Evolutionary conservation across 768 basidiomycete species (phyloP).

Genomic region (Suillus ampliporus): DNA sequence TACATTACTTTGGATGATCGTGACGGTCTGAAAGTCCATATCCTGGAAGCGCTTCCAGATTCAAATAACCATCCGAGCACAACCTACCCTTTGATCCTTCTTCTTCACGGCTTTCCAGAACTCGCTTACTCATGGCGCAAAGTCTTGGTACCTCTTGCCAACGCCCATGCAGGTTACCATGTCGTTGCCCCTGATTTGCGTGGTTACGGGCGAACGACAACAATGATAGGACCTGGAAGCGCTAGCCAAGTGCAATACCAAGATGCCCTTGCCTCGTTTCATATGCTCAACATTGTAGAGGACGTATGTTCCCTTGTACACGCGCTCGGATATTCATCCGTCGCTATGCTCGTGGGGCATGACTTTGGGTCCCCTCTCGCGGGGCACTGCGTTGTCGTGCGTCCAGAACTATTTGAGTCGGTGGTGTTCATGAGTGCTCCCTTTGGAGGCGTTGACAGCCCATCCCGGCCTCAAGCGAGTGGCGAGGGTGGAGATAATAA

Average conservation of each 20-base stretch:
- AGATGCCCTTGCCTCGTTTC: slow-evolving; percentile 56
- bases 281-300: slow-evolving; percentile 54
- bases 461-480: slow-evolving; percentile 9
- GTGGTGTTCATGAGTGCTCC: slow-evolving; percentile 67
- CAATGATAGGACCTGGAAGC: slow-evolving; percentile 8
- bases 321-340: slow-evolving; percentile 53
- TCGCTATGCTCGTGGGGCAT: slow-evolving; percentile 60
- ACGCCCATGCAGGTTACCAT: slow-evolving; percentile 50
- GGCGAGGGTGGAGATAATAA: slow-evolving; percentile 19
- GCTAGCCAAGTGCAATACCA: slow-evolving; percentile 42
- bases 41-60: slow-evolving; percentile 52
- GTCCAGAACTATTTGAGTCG: slow-evolving; percentile 59
- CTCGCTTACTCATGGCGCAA: slow-evolving; percentile 71
- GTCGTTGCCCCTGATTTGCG: slow-evolving; percentile 70
- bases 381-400: slow-evolving; percentile 55
- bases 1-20: slow-evolving; percentile 51
- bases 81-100: slow-evolving; percentile 53
- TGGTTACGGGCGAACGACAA: slow-evolving; percentile 54
- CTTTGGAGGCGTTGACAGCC: slow-evolving; percentile 50
- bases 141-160: slow-evolving; percentile 54
- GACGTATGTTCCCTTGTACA: slow-evolving; percentile 59
- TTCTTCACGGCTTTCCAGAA: slow-evolving; percentile 73
- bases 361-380: slow-evolving; percentile 64
- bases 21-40: slow-evolving; percentile 45
- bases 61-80: slow-evolving; percentile 16